These are phyloP conservation scores for Sherardia arvensis DNA, from an alignment of 257 asterid genomes.

Conservation along the genomic window DNA sequence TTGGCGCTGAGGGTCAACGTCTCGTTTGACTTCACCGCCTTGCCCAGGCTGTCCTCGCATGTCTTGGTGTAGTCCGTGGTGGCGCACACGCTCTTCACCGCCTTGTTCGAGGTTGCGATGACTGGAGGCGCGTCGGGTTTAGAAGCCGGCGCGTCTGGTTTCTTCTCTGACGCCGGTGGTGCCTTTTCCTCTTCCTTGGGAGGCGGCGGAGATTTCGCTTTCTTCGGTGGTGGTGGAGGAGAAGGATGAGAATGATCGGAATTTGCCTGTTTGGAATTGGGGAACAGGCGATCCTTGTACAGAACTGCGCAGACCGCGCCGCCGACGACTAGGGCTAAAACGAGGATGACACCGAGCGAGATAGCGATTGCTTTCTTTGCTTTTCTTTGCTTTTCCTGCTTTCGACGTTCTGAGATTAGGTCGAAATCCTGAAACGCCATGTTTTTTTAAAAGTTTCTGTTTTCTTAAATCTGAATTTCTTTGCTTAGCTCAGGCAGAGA, in stretches of 20 bases:
- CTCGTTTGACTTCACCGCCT: conserved; percentile 26
- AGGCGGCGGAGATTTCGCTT: not conserved
- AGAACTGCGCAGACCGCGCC: conserved; percentile 37
- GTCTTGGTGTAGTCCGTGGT: conserved; percentile 52
- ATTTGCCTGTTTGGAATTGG: not conserved
- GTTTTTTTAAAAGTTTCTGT: not conserved
- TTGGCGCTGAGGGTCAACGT: conserved; percentile 22
- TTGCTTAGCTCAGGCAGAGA: conserved; percentile 8
- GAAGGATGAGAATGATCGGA: not conserved
- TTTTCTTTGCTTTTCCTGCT: conserved; percentile 36
- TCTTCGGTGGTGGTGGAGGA: no score
- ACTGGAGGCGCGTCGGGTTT: not conserved
- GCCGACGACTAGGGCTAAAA: conserved; percentile 36
- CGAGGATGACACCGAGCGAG: conserved; percentile 21
- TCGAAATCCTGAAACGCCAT: conserved; percentile 99
- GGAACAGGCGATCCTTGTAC: conserved; percentile 11
- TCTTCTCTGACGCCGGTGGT: not conserved
- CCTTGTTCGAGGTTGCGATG: conserved; percentile 19
- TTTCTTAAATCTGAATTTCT: not conserved
- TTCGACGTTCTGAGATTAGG: conserved; percentile 59
- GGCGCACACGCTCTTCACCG: conserved; percentile 42
- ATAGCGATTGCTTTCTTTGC: conserved; percentile 28
- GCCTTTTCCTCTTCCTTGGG: not conserved
- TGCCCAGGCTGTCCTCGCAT: conserved; percentile 42
- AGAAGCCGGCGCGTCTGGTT: not conserved